Percentiles rank a stretch among this genome's conserved stretches.
These are phyloP conservation scores for Vaccinium darrowii DNA, from an alignment of 148 eudicot genomes.

Conservation along the genomic window DNA sequence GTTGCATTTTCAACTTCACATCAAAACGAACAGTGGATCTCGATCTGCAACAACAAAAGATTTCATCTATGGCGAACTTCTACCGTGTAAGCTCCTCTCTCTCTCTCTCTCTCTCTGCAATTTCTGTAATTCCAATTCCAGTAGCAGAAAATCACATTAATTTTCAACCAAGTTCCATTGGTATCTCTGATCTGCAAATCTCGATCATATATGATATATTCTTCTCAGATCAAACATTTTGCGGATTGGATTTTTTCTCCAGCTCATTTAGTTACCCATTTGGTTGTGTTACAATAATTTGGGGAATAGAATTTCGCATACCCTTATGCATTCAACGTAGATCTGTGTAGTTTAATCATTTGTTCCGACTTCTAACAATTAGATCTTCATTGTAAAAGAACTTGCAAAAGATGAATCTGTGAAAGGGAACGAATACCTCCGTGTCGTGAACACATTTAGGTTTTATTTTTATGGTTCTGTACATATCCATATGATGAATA, in stretches of 20 bases:
- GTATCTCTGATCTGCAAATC: neutral
- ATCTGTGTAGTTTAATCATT: neutral
- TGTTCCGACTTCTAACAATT: neutral
- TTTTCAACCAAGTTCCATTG: neutral
- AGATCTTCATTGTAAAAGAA: neutral
- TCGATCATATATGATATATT: too few relatives aligned
- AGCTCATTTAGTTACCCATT: neutral
- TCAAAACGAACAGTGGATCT: neutral
- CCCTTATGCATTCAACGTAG: neutral
- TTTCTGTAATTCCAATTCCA: neutral
- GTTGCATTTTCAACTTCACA: neutral
- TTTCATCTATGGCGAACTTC: slow-evolving; percentile 8
- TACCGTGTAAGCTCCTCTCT: neutral
- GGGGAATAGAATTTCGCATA: neutral
- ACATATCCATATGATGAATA: neutral
- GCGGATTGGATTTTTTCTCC: neutral
- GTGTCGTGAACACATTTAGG: neutral
- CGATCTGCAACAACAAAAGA: neutral
- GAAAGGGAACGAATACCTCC: neutral
- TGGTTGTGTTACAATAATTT: too few relatives aligned
- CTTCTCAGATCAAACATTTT: neutral
- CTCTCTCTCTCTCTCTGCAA: neutral
- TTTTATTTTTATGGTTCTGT: neutral
- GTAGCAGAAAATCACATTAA: neutral
- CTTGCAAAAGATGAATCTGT: neutral